These are phyloP conservation scores for Pseudocercospora musae DNA, from an alignment of 2,329 filamentous ascomycete genomes.

Conservation along the genomic window DNA sequence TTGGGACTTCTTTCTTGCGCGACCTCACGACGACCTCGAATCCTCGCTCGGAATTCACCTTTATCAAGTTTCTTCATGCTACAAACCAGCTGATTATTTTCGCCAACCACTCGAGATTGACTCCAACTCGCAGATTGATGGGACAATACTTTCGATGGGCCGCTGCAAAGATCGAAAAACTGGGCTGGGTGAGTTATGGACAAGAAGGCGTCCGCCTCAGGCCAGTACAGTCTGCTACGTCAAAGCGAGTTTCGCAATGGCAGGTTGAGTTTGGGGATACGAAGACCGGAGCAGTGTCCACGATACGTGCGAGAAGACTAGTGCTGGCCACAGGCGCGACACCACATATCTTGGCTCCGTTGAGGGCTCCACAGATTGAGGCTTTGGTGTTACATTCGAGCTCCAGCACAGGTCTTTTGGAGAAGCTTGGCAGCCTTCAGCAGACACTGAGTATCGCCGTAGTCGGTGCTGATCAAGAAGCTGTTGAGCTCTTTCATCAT, in stretches of 20 bases:
- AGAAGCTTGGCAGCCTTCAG: constrained; percentile 15
- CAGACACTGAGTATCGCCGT: constrained; percentile 24
- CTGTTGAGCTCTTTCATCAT: constrained; percentile 26
- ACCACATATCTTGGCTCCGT: constrained; percentile 17
- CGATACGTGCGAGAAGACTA: constrained; percentile 22
- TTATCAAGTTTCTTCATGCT: constrained; percentile 31
- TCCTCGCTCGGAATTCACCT: constrained; percentile 30
- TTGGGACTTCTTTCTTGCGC: constrained; percentile 26
- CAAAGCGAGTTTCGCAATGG: constrained; percentile 20
- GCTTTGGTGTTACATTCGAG: constrained; percentile 21
- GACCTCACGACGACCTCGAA: constrained; percentile 31
- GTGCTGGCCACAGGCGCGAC: constrained; percentile 24
- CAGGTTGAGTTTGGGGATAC: constrained; percentile 16
- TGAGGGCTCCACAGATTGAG: constrained; percentile 14
- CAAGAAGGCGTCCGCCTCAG: constrained; percentile 21
- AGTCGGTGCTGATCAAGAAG: constrained; percentile 27
- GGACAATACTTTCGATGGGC: constrained; percentile 30
- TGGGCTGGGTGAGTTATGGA: constrained; percentile 28
- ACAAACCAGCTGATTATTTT: constrained; percentile 29
- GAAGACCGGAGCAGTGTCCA: constrained; percentile 15
- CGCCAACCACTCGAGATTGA: constrained; percentile 29
- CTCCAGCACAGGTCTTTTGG: constrained; percentile 15
- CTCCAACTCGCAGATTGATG: constrained; percentile 25
- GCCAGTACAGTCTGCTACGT: constrained; percentile 13
- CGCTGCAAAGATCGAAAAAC: constrained; percentile 22